Evolutionary conservation across 306 rosid species (phyloP), one percentile per base, ranked within the genome.

Genomic region (Biancaea sappan): DNA sequence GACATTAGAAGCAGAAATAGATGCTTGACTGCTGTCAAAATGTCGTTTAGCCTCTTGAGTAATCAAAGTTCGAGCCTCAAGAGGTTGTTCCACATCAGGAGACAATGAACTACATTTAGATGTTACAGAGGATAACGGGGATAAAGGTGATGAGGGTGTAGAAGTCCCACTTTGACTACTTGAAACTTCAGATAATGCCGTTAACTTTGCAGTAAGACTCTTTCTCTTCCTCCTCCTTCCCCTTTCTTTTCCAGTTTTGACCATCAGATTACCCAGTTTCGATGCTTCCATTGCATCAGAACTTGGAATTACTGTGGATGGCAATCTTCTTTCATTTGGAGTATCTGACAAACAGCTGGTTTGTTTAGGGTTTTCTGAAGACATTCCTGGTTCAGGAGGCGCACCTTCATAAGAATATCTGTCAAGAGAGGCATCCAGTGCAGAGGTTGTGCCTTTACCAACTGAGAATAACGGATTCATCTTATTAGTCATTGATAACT

Each of bases 101-200:
- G 92, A 85, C 68, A 38, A 48, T 4, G 77, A 85, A 44, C 22
- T 70, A 56, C 75, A 83, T 71, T 83, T 88, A 14, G 89, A 78
- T 24, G 84, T 84, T 41, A 79, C 79, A 51, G 87, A 75, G 10
- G 84, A 19, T 9, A 67, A 54, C 1, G 98, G 97, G 12, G 98
- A 94, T 75, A 87, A 47, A 1, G 98, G 98, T 47, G 97, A 94
- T 9, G 97, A 91, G 69, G 98, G 98, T 18, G 98, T 94, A 47
- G 98, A 94, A 32, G 89, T 94, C 82, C 97, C 98, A 80, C 98
- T 94, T 56, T 91, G 97, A 73, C 98, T 94, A 53, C 98, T 94
- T 22, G 98, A 89, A 84, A 87, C 97, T 85, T 94, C 98, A 41
- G 87, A 83, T 32, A 89, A 64, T 40, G 88, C 80, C 8, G 81